Evolutionary conservation across 306 rosid genomes (phyloP).

Genomic region (Luffa acutangula): DNA sequence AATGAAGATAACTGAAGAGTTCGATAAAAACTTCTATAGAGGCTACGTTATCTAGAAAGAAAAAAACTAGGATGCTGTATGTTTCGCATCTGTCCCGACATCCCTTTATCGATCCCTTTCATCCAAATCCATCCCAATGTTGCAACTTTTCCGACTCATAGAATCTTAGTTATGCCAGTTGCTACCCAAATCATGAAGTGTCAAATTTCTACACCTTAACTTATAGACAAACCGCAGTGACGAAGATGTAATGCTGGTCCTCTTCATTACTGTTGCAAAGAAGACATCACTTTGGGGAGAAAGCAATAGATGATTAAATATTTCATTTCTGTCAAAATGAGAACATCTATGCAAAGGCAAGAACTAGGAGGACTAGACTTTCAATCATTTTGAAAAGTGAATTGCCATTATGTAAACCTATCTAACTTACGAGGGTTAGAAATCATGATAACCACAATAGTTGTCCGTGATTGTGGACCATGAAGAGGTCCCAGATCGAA

Average conservation of each 20-base stretch:
- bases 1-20: background rate
- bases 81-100: background rate
- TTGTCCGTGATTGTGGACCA: background rate
- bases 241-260: background rate
- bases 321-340: background rate
- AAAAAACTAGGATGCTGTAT: background rate
- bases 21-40: background rate
- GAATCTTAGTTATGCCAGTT: background rate
- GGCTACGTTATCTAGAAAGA: background rate
- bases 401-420: background rate
- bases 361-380: background rate
- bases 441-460: background rate
- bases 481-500: background rate
- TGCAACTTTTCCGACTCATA: background rate
- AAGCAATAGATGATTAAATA: background rate
- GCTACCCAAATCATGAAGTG: background rate
- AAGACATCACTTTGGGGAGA: background rate
- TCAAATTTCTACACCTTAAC: background rate
- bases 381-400: background rate
- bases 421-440: background rate
- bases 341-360: background rate
- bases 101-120: background rate
- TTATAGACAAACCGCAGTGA: background rate
- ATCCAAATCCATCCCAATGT: background rate
- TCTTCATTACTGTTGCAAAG: background rate